These are phyloP conservation scores for Tulasnella sp. DNA, from an alignment of 768 basidiomycete species.

Conservation along the genomic window DNA sequence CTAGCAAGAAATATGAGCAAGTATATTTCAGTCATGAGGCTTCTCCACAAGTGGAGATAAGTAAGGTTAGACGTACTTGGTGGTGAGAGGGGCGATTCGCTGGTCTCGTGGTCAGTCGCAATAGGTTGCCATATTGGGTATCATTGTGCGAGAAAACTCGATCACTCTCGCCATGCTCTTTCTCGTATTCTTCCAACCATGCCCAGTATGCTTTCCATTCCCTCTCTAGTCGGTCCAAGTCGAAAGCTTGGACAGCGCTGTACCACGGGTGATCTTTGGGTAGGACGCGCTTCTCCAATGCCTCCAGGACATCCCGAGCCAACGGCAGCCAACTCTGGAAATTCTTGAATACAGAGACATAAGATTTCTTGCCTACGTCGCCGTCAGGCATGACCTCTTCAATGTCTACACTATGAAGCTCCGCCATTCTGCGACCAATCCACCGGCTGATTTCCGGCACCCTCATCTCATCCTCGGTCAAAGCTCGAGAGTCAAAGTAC, in stretches of 20 bases:
- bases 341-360: slow-evolving; percentile 59
- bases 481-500: slow-evolving; percentile 83
- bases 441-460: slow-evolving; percentile 71
- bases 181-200: slow-evolving; percentile 65
- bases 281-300: slow-evolving; percentile 39
- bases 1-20: slow-evolving; percentile 42
- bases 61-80: slow-evolving; percentile 50
- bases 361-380: slow-evolving; percentile 43
- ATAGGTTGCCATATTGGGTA: slow-evolving; percentile 89
- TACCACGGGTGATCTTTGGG: slow-evolving; percentile 30
- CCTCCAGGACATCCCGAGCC: slow-evolving; percentile 67
- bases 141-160: slow-evolving; percentile 91
- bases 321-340: slow-evolving; percentile 65
- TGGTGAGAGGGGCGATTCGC: slow-evolving; percentile 67
- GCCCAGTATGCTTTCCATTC: slow-evolving; percentile 66
- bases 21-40: background rate
- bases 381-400: slow-evolving; percentile 56
- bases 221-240: slow-evolving; percentile 58
- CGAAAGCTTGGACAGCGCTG: slow-evolving; percentile 45
- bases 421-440: slow-evolving; percentile 94
- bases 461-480: slow-evolving; percentile 73
- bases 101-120: slow-evolving; percentile 59
- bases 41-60: slow-evolving; percentile 7
- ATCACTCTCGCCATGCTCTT: slow-evolving; percentile 54
- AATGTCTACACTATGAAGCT: slow-evolving; percentile 89